phyloP scores from a whole-genome alignment of 768 basidiomycete species.

The Rhizopogon rudus region DNA sequence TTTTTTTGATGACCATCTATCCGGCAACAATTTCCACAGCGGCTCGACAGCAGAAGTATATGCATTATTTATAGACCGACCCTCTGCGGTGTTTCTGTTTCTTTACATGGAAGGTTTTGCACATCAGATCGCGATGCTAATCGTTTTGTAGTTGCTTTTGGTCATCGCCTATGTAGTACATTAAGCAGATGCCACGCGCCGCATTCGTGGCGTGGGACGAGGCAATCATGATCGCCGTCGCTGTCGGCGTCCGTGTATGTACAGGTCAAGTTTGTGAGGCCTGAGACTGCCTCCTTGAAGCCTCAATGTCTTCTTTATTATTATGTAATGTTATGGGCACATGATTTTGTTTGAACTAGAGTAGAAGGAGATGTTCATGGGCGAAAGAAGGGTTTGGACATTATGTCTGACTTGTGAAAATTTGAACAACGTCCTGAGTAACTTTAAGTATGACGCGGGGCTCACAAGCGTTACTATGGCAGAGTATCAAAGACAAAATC shows the following conservation, averaged over 20 bases:
- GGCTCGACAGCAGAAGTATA: neutral
- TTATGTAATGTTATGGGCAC: too few relatives aligned
- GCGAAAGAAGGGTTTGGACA: too few relatives aligned
- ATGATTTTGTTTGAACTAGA: neutral
- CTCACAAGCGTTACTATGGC: too few relatives aligned
- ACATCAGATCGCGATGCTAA: neutral
- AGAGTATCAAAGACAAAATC: slow-evolving; percentile 6
- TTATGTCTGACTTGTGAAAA: too few relatives aligned
- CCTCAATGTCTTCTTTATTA: too few relatives aligned
- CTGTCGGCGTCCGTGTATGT: too few relatives aligned
- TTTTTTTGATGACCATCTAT: neutral
- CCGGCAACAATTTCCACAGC: neutral
- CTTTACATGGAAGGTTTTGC: neutral
- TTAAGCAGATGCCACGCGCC: too few relatives aligned
- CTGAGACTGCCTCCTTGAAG: neutral
- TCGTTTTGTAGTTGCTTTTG: neutral
- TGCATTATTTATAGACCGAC: neutral
- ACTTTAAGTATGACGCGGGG: too few relatives aligned
- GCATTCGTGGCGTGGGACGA: neutral
- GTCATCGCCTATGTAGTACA: neutral
- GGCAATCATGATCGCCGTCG: neutral
- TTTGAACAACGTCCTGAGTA: too few relatives aligned
- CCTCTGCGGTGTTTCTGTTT: neutral
- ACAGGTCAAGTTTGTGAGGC: neutral
- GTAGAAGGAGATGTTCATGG: too few relatives aligned